Evolutionary conservation across 2,329 filamentous ascomycete genomes (phyloP), one percentile per base, ranked within the genome.

Genomic region (Sphaerulina musiva): DNA sequence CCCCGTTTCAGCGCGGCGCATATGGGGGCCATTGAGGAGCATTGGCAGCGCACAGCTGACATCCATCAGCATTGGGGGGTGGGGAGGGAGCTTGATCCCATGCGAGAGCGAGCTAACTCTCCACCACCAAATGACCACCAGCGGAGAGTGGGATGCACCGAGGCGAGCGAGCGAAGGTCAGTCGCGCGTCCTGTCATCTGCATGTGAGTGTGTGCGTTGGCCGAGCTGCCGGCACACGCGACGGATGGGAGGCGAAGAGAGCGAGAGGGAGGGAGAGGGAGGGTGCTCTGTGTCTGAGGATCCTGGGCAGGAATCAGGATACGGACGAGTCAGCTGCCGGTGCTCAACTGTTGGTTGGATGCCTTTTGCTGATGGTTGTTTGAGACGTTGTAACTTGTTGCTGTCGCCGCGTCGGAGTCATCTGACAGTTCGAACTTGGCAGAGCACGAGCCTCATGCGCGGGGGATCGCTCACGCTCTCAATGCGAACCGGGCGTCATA

Each of bases 11-110:
- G 47, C 31, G 41, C 47, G 40, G 47, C 38, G 38, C 20, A 10
- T 11, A 49, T 40, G 11, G 39, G 20, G 40, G 47, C 47, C 47
- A 49, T 49, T 49, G 48, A 38, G 40, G 3, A 23, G 41, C 48
- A 39, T 34, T 34, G 48, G 38, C 26, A 23, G 32, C 26, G 51
- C 39, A 45, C 51, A 47, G 45, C 46, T 54, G 46, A 46, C 53
- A 50, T 36, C 48, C 54, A 39, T 52, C 54, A 42, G 44, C 45
- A 43, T 52, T 52, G 54, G 20, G 20, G 20, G 20, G 20, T 20
- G 23, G 41, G 20, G 20, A 3, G 23, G 41, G 34, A 48, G 36
- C 38, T 14, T 26, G 43, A 29, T 50, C 54, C 32, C 48, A 23
- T 55, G 53, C 42, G 40, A 54, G 14, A 17, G 14, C 14, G 14